These are phyloP conservation scores for Candida chauliodis DNA, from an alignment of 805 yeast species.

Conservation along the genomic window DNA sequence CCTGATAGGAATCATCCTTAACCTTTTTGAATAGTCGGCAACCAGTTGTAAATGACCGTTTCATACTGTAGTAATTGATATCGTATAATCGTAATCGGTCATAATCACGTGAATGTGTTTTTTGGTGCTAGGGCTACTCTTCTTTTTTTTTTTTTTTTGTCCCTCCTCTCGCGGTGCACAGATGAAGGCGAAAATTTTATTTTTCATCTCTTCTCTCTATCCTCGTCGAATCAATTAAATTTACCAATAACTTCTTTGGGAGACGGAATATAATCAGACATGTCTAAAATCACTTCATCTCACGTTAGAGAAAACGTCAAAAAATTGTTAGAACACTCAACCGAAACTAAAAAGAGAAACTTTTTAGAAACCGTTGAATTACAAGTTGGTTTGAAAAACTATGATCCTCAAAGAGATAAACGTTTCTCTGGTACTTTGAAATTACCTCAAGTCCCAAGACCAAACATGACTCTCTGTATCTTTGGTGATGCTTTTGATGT, in stretches of 20 bases:
- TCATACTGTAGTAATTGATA: no score
- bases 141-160: conserved; percentile 1
- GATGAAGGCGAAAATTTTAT: background rate
- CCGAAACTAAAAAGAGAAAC: conserved; percentile 99
- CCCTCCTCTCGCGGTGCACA: background rate
- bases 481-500: conserved; percentile 99
- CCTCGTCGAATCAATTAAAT: conserved; percentile 57
- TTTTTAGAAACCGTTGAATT: conserved; percentile 99
- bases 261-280: conserved; percentile 55
- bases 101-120: background rate
- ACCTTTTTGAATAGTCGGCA: background rate
- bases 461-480: conserved; percentile 99
- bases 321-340: conserved; percentile 84
- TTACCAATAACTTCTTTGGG: conserved; percentile 58
- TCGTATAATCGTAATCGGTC: no score
- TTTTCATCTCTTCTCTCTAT: conserved; percentile 19
- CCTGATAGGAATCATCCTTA: background rate
- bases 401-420: conserved; percentile 99
- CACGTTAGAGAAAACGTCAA: conserved; percentile 97
- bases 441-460: conserved; percentile 99
- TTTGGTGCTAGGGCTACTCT: background rate
- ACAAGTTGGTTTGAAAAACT: conserved; percentile 99
- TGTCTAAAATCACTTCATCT: conserved; percentile 88
- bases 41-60: background rate
- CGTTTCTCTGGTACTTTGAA: conserved; percentile 99